Evolutionary conservation across 768 basidiomycete species (phyloP).

Genomic region (Boletales sp.): DNA sequence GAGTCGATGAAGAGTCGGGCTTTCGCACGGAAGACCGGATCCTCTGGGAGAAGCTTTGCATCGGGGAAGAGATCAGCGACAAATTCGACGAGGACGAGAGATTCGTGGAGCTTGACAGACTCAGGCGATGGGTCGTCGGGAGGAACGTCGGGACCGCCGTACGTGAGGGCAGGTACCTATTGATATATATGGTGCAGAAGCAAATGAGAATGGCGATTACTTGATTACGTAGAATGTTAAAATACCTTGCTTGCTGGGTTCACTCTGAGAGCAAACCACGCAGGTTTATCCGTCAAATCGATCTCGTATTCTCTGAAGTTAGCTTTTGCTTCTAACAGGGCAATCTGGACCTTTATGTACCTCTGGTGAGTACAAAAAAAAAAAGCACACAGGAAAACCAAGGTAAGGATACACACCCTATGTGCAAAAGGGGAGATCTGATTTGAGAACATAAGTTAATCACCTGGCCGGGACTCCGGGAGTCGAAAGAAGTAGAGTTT

Average conservation of each 20-base stretch:
- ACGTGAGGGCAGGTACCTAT: slow-evolving; percentile 40
- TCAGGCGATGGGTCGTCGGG: slow-evolving; percentile 57
- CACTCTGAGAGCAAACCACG: slow-evolving; percentile 62
- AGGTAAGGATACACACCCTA: slow-evolving; percentile 35
- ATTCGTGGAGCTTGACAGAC: slow-evolving; percentile 60
- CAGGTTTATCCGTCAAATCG: slow-evolving; percentile 62
- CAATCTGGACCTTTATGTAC: slow-evolving; percentile 49
- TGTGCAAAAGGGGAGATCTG: slow-evolving; percentile 62
- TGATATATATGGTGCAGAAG: background rate
- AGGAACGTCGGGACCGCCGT: slow-evolving; percentile 55
- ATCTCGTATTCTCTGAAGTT: slow-evolving; percentile 52
- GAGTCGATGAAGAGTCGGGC: slow-evolving; percentile 63
- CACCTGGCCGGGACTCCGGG: background rate
- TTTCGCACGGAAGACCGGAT: slow-evolving; percentile 54
- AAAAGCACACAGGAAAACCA: background rate
- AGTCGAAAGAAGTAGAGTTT: background rate
- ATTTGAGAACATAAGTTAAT: background rate
- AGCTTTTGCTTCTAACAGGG: slow-evolving; percentile 53
- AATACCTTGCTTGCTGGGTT: slow-evolving; percentile 64
- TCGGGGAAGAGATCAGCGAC: slow-evolving; percentile 55
- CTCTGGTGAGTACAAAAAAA: background rate
- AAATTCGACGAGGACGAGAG: slow-evolving; percentile 63
- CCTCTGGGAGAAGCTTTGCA: slow-evolving; percentile 47
- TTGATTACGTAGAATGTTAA: background rate
- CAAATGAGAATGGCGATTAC: background rate